Base-by-base conservation (phyloP, 345 rosid species). In the Lagerstroemia speciosa region DNA sequence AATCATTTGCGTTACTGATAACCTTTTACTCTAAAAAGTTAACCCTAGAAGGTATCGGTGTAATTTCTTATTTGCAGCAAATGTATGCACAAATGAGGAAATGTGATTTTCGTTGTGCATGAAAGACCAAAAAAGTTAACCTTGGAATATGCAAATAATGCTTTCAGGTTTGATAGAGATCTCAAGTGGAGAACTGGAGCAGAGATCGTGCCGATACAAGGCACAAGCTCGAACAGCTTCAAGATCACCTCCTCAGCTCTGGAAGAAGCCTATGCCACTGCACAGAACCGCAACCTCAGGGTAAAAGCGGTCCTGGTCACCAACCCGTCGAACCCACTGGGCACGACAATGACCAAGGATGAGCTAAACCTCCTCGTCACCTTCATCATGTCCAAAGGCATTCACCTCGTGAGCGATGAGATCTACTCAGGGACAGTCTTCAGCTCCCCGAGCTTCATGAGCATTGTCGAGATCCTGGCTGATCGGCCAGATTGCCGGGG, bases 341-440 rank as follows among this genome's bases (percentile, higher is more conserved):
- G 76, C 71, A 73, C 76, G 1, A 73, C 76, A 7, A 62, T 73
- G 76, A 86, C 77, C 7, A 76, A 77, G 9, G 75, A 72, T 1
- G 96, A 93, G 67, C 83, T 89, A 32, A 78, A 83, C 67, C 79
- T 80, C 66, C 89, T 93, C 69, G 69, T 91, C 20, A 75, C 67
- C 72, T 93, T 91, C 67, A 73, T 80, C 33, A 31, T 78, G 8
- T 74, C 67, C 3, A 89, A 86, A 64, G 65, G 70, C 1, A 83
- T 91, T 55, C 98, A 93, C 72, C 79, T 93, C 48, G 78, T 89
- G 19, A 87, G 97, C 72, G 98, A 93, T 63, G 98, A 91, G 71
- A 88, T 93, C 57, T 91, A 87, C 69, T 80, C 94, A 0, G 97
- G 90, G 9, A 89, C 97, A 0, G 91, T 85, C 29, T 93, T 89